phyloP scores from a whole-genome alignment of 495 filamentous ascomycete species.

The Xylaria palmicola region DNA sequence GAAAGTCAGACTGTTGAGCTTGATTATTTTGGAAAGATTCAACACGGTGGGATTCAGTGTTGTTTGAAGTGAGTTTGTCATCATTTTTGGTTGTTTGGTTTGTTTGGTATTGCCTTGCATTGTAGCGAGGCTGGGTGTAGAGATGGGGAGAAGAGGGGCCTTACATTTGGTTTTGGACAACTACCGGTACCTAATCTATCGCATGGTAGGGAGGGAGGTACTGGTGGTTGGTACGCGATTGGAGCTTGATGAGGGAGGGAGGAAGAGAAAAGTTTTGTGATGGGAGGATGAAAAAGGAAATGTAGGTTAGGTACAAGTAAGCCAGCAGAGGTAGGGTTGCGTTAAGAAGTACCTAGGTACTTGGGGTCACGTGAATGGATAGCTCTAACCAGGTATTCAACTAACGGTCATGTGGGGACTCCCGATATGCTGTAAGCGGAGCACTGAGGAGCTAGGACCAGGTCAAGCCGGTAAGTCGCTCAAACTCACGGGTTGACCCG shows the following conservation, averaged over 20 bases:
- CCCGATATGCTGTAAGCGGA: neutral
- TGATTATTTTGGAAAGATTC: slow-evolving; percentile 51
- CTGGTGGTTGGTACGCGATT: too few relatives aligned
- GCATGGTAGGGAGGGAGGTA: too few relatives aligned
- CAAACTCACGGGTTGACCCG: neutral
- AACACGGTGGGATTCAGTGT: slow-evolving; percentile 57
- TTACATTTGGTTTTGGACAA: too few relatives aligned
- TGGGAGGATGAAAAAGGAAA: too few relatives aligned
- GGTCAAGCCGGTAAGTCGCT: neutral
- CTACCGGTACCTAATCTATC: too few relatives aligned
- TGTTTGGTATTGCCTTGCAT: neutral
- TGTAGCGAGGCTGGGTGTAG: neutral
- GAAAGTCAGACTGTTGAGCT: slow-evolving; percentile 60
- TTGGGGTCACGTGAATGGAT: too few relatives aligned
- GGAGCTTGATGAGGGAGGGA: too few relatives aligned
- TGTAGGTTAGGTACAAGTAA: too few relatives aligned
- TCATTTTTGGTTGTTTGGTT: slow-evolving; percentile 28
- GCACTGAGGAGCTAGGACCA: neutral
- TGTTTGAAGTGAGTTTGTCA: slow-evolving; percentile 56
- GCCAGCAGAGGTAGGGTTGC: too few relatives aligned
- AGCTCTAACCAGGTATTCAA: neutral
- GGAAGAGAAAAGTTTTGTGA: too few relatives aligned
- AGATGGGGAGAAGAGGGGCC: neutral
- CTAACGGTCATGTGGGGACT: too few relatives aligned
- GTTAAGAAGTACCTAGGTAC: too few relatives aligned